Base-by-base conservation (phyloP, 2,329 filamentous ascomycete species). In the Cordyceps cicadae region DNA sequence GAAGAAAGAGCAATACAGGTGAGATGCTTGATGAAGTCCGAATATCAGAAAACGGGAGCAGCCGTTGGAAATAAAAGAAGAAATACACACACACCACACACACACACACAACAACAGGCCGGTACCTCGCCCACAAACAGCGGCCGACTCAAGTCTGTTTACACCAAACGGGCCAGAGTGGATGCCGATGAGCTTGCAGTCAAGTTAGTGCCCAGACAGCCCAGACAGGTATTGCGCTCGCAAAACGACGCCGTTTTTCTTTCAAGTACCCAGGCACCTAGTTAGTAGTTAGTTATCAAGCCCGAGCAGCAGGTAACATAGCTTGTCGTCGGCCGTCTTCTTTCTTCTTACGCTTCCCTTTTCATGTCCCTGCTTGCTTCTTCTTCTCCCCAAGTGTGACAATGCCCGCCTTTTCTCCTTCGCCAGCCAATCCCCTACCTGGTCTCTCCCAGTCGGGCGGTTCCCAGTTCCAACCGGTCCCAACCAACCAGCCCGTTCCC, bases 181-280 rank as follows among this genome's bases (percentile, higher is more conserved):
- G 54, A 55, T 55, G 54, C 54, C 4, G 17, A 39, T 24, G 50
- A 53, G n/a, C 64, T 64, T 64, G 60, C 64, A 62, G 63, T 61
- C 64, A 62, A 63, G 60, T n/a, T n/a, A n/a, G n/a, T n/a, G n/a
- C n/a, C n/a, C n/a, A n/a, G n/a, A n/a, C n/a, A n/a, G 53, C 60
- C 61, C 61, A 61, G 62, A 54, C 55, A 64, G 64, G 63, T 64
- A 64, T 43, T 52, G 43, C 46, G 45, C 43, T 53, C 19, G 54
- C 24, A 41, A 7, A 12, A 26, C 49, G 37, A 55, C 17, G 61
- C 11, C 34, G 6, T 37, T 37, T 2, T 37, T 43, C 15, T 29
- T 29, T 29, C 6, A 29, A 29, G 29, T 24, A 24, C 24, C 24
- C 3, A n/a, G n/a, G n/a, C n/a, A n/a, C n/a, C n/a, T n/a, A n/a